Conservation (phyloP, 352 stramenopile genomes). For the Aphanomyces invadans region DNA sequence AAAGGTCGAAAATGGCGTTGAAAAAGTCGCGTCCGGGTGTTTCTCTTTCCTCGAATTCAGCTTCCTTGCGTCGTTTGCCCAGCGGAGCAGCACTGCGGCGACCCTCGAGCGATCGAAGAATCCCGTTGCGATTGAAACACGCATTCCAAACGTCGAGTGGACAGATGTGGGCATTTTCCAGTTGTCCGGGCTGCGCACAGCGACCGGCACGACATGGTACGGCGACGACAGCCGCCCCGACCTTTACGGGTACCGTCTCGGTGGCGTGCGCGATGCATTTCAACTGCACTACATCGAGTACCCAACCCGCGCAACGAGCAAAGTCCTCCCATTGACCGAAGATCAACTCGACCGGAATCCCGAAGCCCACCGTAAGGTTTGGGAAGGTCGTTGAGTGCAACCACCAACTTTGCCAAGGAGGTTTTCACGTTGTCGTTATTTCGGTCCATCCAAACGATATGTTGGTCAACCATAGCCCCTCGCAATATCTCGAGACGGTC, state of each 20-base stretch:
- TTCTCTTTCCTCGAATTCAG: slow-evolving; percentile 18
- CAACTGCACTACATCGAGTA: slow-evolving; percentile 17
- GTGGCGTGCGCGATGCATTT: not conserved
- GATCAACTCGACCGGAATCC: slow-evolving; percentile 18
- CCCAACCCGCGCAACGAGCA: not conserved
- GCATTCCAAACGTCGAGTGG: slow-evolving; percentile 9
- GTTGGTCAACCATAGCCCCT: too few species aligned
- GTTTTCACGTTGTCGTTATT: not conserved
- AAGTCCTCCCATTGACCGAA: slow-evolving; percentile 10
- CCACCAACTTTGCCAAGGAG: not conserved
- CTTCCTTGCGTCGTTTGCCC: slow-evolving; percentile 12
- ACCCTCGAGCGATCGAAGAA: slow-evolving; percentile 5
- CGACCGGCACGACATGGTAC: not conserved
- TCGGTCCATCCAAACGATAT: not conserved
- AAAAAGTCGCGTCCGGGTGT: slow-evolving; percentile 16
- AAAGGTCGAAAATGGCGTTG: slow-evolving; percentile 1
- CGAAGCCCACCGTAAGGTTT: slow-evolving; percentile 23
- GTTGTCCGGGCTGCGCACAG: slow-evolving; percentile 3
- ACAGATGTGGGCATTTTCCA: slow-evolving; percentile 25
- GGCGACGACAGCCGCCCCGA: not conserved
- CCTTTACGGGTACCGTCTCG: slow-evolving; percentile 20
- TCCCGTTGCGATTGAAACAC: slow-evolving; percentile 14
- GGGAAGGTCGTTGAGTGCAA: slow-evolving; percentile 3
- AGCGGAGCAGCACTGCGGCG: not conserved
- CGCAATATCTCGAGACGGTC: too few species aligned